Conservation (phyloP, 139 green algal species). For the Coelastrella sp. region DNA sequence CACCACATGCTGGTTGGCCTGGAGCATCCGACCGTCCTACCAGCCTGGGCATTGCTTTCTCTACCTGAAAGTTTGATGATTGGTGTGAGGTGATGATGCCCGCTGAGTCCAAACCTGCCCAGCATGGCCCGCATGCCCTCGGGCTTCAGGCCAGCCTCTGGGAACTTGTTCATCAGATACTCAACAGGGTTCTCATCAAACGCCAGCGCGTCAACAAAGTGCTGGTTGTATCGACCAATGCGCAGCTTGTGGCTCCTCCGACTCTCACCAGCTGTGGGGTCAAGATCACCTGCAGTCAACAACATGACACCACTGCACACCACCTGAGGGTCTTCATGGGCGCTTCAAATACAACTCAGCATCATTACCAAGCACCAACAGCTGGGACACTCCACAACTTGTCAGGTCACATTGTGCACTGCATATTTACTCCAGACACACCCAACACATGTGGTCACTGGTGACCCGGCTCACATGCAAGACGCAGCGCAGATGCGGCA, state of each 20-base stretch:
- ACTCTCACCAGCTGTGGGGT: conserved; percentile 87
- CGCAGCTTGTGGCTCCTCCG: conserved; percentile 94
- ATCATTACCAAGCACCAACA: too few relatives aligned
- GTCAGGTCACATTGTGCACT: too few relatives aligned
- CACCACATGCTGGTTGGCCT: too few relatives aligned
- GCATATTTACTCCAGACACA: too few relatives aligned
- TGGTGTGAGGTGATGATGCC: conserved; percentile 95
- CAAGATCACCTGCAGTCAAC: conserved; percentile 84
- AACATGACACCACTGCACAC: background rate
- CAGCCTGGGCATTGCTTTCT: too few relatives aligned
- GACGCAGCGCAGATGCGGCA: background rate
- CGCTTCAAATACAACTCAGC: too few relatives aligned
- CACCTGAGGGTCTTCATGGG: too few relatives aligned
- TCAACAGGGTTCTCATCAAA: conserved; percentile 97
- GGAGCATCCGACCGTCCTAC: too few relatives aligned
- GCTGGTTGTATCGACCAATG: conserved; percentile 95
- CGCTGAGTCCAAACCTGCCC: conserved; percentile 94
- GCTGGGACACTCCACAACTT: too few relatives aligned
- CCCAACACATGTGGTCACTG: too few relatives aligned
- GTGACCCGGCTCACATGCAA: background rate
- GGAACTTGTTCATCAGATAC: conserved; percentile 86
- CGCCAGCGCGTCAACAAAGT: conserved; percentile 98
- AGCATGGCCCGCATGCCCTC: conserved; percentile 95
- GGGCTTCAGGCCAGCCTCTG: conserved; percentile 77
- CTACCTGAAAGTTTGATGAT: conserved; percentile 95